Evolutionary conservation across 2,329 filamentous ascomycete genomes (phyloP), one percentile per base, ranked within the genome.

Genomic region (Verticillium nonalfalfae): DNA sequence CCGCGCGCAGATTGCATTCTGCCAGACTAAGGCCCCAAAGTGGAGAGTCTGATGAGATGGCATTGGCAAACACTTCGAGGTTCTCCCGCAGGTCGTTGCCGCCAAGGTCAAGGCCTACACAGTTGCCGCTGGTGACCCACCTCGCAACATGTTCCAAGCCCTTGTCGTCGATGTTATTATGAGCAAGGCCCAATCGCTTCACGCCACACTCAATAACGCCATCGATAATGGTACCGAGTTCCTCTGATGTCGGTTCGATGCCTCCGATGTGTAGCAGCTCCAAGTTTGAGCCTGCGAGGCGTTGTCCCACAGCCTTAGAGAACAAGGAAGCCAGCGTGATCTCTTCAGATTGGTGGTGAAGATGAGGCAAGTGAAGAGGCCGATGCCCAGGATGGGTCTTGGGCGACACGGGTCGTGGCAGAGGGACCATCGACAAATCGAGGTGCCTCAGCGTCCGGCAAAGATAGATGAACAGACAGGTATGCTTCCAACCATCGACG

Each of bases 381-480:
- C 26, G 55, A 61, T 71, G 68, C 33, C 67, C 61, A 35, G 68
- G 66, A 21, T 67, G 68, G 54, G 64, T 34, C 36, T 55, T 61
- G 35, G 36, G 60, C 34, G 58, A 15, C 5, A n/a, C 52, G 26
- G 65, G 62, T 11, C 67, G 63, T 15, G 91, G 93, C 66, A 98
- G 94, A 2, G 86, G 84, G 62, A 97, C 88, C 69, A 91, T 89
- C 1, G 93, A 96, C 34, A 98, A 73, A 72, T 99, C 95, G 31
- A 98, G 84, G 6, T 85, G 89, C 73, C 93, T 93, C 61, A 99
- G 80, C 1, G 93, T 93, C 64, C 87, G 88, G 68, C 91, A 97
- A 79, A 97, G 88, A 75, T 97, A 91, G 59, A 97, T 81, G 72
- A 98, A 99, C 7, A 97, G 79, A 50, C 89, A 90, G 61, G 98